Percentiles rank a stretch among this genome's conserved stretches.
These are phyloP conservation scores for Usnea hakonensis DNA, from an alignment of 495 filamentous ascomycete species.

Conservation along the genomic window DNA sequence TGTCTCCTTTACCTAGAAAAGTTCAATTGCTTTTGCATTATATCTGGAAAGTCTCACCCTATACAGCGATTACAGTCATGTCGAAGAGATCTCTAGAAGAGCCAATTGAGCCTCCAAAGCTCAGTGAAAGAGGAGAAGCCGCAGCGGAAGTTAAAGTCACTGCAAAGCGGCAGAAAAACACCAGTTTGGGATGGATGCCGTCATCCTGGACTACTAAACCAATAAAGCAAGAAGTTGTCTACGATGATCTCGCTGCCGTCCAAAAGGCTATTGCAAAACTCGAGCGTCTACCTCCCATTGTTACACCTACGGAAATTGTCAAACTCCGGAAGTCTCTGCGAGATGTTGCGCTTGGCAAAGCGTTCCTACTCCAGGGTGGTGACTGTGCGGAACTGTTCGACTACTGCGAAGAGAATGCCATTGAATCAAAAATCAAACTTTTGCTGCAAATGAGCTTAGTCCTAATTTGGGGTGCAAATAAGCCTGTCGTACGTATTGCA, in stretches of 20 bases:
- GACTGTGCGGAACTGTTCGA: conserved; percentile 97
- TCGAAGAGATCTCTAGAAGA: background rate
- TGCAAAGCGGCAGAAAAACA: conserved; percentile 11
- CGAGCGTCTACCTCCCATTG: conserved; percentile 72
- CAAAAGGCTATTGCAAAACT: conserved; percentile 62
- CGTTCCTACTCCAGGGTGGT: conserved; percentile 89
- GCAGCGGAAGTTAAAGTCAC: conserved; percentile 21
- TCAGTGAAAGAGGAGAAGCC: conserved; percentile 19
- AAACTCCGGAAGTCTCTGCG: conserved; percentile 66
- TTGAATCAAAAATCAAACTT: conserved; percentile 94
- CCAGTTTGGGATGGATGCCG: conserved; percentile 41
- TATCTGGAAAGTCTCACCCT: background rate
- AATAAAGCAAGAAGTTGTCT: conserved; percentile 82
- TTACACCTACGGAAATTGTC: conserved; percentile 69
- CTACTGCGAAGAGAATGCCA: conserved; percentile 83
- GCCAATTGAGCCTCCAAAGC: background rate
- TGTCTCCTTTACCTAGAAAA: background rate
- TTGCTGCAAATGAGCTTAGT: conserved; percentile 93
- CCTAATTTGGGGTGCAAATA: conserved; percentile 82
- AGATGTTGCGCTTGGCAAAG: conserved; percentile 85
- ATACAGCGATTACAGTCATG: background rate
- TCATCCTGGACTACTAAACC: conserved; percentile 84
- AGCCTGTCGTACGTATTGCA: conserved; percentile 88
- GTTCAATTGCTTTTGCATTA: background rate
- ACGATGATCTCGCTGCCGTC: conserved; percentile 59